Evolutionary conservation across 2,329 filamentous ascomycete genomes (phyloP), one percentile per base, ranked within the genome.

Genomic region (Ophiosphaerella korrae): DNA sequence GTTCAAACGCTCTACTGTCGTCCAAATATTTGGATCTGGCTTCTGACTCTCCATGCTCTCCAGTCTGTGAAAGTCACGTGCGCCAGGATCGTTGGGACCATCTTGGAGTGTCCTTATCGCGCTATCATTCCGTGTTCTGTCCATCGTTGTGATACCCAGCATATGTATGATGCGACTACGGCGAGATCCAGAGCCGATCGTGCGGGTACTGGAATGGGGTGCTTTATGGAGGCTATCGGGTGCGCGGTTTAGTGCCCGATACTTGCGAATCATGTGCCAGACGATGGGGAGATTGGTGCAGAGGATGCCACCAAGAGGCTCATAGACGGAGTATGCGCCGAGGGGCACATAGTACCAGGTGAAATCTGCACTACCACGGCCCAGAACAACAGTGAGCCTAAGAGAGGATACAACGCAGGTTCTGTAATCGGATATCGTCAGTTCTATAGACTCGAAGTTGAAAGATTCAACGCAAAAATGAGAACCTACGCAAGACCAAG

Each of bases 221-320:
- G 53, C 6, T 55, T 50, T 58, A 60, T 64, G 42, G 61, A 62
- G 31, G 42, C 40, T 8, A 55, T 24, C 21, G 13, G n/a, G 57
- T 31, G 53, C 57, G 16, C 58, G 55, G 2, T 60, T 56, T 3
- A 57, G 29, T 3, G 53, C 51, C 24, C 45, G 51, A 24, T 50
- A 57, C 42, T 70, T 71, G 18, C 68, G 64, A 46, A 60, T 57
- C 66, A 71, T 70, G 52, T 71, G 68, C 63, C 65, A 71, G 13
- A 71, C 64, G 7, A 71, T 68, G 7, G 68, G 68, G 1, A 72
- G 52, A 48, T 72, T 71, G 24, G 64, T 71, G 53, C 66, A 68
- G 32, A 72, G 58, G 32, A 72, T 68, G 34, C 67, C 66, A 21
- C 69, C 69, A 29, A 72, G 62, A 7, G 68, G 69, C 48, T 71